Conservation (phyloP, 768 basidiomycete genomes). For the Lentinula raphanica region DNA sequence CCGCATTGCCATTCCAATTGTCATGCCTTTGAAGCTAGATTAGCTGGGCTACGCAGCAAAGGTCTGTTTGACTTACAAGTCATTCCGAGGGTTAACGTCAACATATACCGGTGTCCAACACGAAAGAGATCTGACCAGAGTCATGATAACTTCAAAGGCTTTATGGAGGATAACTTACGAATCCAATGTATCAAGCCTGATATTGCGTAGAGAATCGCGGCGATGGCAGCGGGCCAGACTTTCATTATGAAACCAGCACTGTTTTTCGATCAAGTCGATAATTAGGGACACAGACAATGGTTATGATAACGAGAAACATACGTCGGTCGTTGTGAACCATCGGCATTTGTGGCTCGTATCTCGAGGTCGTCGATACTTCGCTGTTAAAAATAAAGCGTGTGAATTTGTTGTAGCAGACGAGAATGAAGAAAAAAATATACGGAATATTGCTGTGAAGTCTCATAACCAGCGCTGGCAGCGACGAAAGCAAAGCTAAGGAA, state of each 20-base stretch:
- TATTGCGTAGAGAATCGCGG: constrained; percentile 5
- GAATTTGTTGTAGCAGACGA: background rate
- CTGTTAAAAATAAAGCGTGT: background rate
- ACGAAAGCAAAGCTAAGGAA: background rate
- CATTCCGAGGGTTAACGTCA: constrained; percentile 14
- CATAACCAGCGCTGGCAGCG: background rate
- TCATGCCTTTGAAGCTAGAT: background rate
- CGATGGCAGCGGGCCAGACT: constrained; percentile 10
- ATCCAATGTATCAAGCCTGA: constrained; percentile 11
- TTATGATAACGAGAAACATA: background rate
- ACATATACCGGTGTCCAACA: constrained; percentile 5
- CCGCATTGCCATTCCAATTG: background rate
- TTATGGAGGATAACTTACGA: constrained; percentile 5
- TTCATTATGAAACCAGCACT: constrained; percentile 9
- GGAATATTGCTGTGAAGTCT: background rate
- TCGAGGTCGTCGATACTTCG: background rate
- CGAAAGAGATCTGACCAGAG: constrained; percentile 4
- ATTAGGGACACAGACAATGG: too few relatives aligned
- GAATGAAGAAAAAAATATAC: background rate
- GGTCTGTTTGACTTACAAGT: constrained; percentile 2
- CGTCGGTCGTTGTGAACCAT: background rate
- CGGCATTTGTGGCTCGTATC: background rate
- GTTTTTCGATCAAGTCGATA: too few relatives aligned
- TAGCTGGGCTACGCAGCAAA: background rate
- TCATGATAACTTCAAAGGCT: background rate